phyloP scores from a whole-genome alignment of 208 protist genomes.

The Herpetomonas samuelpessoai region DNA sequence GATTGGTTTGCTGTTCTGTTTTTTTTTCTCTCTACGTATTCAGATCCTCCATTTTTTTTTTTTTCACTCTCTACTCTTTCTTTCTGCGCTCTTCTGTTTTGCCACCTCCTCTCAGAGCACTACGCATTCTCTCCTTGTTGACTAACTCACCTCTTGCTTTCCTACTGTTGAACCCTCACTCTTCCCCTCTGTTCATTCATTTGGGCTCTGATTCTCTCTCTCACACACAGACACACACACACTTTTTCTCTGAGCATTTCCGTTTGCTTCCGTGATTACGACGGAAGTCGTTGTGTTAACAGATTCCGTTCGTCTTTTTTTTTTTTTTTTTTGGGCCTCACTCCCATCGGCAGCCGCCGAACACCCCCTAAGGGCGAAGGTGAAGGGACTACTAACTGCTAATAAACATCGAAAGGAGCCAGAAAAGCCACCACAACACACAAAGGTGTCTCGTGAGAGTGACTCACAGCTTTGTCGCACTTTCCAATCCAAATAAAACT shows the following conservation, averaged over 20 bases:
- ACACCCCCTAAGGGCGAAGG: no score
- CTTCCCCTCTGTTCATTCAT: constrained; percentile 1
- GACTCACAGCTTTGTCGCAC: no score
- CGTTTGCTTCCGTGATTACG: no score
- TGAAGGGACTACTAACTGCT: no score
- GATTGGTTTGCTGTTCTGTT: constrained; percentile 13
- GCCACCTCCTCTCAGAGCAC: not conserved
- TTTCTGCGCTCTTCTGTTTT: not conserved
- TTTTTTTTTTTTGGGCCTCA: not conserved
- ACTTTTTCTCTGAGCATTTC: constrained; percentile 6
- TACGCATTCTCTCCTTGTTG: not conserved
- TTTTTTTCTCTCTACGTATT: constrained; percentile 6
- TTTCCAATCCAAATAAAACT: no score
- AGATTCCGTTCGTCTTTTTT: constrained; percentile 1
- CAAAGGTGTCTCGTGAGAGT: no score
- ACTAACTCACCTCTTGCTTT: not conserved
- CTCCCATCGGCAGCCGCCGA: no score
- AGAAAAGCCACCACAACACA: no score
- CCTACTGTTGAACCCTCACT: constrained; percentile 1
- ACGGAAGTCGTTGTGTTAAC: constrained; percentile 4
- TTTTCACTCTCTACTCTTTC: constrained; percentile 13
- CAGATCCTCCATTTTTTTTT: constrained; percentile 6
- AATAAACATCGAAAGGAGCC: no score
- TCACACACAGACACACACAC: not conserved
- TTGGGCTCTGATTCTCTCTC: not conserved